Conservation (phyloP, 2,329 filamentous ascomycete genomes). For the Cercospora zeina region DNA sequence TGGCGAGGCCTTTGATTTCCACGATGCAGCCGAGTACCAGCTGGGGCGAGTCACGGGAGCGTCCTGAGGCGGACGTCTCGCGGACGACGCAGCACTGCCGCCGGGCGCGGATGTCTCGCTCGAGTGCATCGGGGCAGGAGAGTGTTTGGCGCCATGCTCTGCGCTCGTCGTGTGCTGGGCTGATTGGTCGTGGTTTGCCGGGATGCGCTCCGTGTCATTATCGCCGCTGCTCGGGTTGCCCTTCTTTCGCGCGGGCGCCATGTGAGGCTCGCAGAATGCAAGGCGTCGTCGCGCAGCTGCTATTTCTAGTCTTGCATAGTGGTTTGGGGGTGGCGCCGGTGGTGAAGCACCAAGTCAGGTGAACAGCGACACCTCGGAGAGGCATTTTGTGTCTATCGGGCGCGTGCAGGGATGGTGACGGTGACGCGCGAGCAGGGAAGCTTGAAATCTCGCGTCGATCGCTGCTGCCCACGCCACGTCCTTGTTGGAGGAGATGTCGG, state of each 20-base stretch:
- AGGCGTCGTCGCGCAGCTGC: neutral
- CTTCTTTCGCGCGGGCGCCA: constrained; percentile 34
- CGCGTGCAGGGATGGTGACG: constrained; percentile 15
- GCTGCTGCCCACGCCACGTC: neutral
- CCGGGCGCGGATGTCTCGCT: neutral
- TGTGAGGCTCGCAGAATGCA: constrained; percentile 2
- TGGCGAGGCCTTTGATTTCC: constrained; percentile 47
- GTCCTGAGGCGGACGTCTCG: constrained; percentile 4
- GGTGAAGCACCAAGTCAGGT: constrained; percentile 3
- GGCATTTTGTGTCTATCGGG: constrained; percentile 10
- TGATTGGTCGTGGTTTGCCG: constrained; percentile 20
- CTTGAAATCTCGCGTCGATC: neutral
- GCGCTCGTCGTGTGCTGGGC: constrained; percentile 17
- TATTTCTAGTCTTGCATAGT: neutral
- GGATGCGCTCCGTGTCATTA: constrained; percentile 21
- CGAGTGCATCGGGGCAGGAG: neutral
- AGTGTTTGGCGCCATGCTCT: constrained; percentile 12
- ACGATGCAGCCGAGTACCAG: constrained; percentile 50
- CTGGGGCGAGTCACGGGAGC: constrained; percentile 30
- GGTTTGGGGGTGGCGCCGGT: neutral
- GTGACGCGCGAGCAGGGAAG: constrained; percentile 6
- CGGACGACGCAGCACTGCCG: neutral
- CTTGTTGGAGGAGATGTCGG: neutral
- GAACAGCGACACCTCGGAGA: constrained; percentile 4
- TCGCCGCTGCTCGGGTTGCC: constrained; percentile 28